A percentile compares a stretch with the other conserved stretches of the same genome.
Conservation (phyloP, 805 yeast species). For the Blastobotrys peoriensis region DNA sequence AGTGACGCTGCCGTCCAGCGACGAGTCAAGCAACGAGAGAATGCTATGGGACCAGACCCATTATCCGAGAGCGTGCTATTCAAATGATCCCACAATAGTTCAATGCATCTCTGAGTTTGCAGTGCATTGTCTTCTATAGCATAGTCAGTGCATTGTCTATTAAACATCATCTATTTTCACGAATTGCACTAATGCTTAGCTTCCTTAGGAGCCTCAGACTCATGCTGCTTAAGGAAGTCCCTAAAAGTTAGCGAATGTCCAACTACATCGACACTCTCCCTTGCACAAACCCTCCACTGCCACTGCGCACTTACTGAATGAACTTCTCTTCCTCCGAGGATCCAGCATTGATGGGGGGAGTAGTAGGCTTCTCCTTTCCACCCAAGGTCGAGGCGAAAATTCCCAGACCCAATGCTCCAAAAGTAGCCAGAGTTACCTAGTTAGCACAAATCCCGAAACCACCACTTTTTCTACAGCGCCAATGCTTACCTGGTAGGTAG, state of each 20-base stretch:
- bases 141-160: no score
- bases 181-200: conserved; percentile 6
- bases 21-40: conserved; percentile 69
- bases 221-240: conserved; percentile 56
- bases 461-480: neutral
- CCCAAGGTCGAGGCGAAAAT: conserved; percentile 70
- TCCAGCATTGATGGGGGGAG: conserved; percentile 67
- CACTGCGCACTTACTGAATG: conserved; percentile 40
- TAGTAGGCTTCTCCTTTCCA: conserved; percentile 46
- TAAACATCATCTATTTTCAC: neutral
- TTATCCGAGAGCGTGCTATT: conserved; percentile 72
- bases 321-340: conserved; percentile 88
- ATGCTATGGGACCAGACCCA: conserved; percentile 70
- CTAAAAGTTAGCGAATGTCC: conserved; percentile 21
- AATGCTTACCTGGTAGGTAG: conserved; percentile 62
- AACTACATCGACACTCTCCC: neutral
- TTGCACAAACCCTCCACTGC: neutral
- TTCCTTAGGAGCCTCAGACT: conserved; percentile 21
- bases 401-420: conserved; percentile 58
- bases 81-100: conserved; percentile 35
- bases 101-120: neutral
- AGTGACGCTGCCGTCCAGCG: conserved; percentile 72
- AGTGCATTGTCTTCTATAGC: neutral
- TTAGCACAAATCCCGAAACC: conserved; percentile 2
- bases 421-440: conserved; percentile 72